Percentiles rank a stretch among this genome's conserved stretches.
Evolutionary conservation across 2,329 filamentous ascomycete species (phyloP).

Genomic region (Raffaelea ambrosiae): DNA sequence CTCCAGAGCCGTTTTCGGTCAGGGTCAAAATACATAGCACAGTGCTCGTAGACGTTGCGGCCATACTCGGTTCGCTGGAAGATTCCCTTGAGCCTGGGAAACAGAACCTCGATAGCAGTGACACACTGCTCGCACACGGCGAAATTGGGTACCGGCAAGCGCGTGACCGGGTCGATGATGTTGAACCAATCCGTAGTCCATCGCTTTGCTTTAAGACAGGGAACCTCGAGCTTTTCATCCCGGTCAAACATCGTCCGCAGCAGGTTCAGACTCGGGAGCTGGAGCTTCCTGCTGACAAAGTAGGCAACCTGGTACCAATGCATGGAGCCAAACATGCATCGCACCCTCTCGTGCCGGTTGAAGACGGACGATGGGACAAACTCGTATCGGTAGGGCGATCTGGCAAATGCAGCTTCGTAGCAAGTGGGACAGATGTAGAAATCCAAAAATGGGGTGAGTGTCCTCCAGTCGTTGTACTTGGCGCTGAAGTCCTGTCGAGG

Average conservation of each 20-base stretch:
- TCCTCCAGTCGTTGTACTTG: slow-evolving; percentile 62
- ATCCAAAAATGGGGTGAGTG: slow-evolving; percentile 56
- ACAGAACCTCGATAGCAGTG: slow-evolving; percentile 60
- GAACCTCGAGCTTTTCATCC: slow-evolving; percentile 46
- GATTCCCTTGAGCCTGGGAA: slow-evolving; percentile 61
- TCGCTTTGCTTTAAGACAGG: slow-evolving; percentile 49
- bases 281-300: slow-evolving; percentile 67
- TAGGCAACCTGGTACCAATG: slow-evolving; percentile 82
- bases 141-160: slow-evolving; percentile 60
- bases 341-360: slow-evolving; percentile 46
- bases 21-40: slow-evolving; percentile 56
- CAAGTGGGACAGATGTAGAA: slow-evolving; percentile 81
- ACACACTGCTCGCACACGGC: slow-evolving; percentile 68
- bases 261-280: slow-evolving; percentile 56
- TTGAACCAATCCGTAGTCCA: slow-evolving; percentile 64
- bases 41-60: slow-evolving; percentile 45
- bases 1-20: slow-evolving; percentile 46
- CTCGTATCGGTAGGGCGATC: slow-evolving; percentile 57
- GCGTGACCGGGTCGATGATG: slow-evolving; percentile 58
- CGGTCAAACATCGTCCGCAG: slow-evolving; percentile 57
- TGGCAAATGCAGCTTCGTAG: slow-evolving; percentile 59
- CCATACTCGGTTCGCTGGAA: slow-evolving; percentile 48
- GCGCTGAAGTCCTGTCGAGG: slow-evolving; percentile 54
- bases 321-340: slow-evolving; percentile 69
- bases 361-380: slow-evolving; percentile 56